Evolutionary conservation across 2,329 filamentous ascomycete genomes (phyloP), one percentile per base, ranked within the genome.

Genomic region (Cercospora sojina): DNA sequence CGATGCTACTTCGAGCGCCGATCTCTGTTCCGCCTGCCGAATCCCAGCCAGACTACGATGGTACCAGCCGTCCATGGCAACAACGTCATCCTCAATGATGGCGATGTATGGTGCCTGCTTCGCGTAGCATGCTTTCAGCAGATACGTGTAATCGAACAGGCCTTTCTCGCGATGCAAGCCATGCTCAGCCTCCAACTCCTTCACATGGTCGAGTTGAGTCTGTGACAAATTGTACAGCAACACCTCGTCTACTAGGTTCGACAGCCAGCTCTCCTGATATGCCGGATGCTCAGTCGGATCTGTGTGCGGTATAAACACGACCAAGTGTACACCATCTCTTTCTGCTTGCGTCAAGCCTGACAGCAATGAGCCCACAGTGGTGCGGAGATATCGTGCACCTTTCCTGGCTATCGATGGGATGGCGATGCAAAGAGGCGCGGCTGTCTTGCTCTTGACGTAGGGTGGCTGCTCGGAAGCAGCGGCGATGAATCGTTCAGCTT

Each of bases 61-160:
- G 68, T 80, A 82, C 82, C 83, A 84, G 12, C 82, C 82, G 59
- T 82, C 80, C 70, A 80, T 77, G 35, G 80, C 81, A 4, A 84
- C 63, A 3, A 80, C 76, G 68, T 84, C 82, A 67, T 84, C 82
- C 69, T 84, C 82, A 4, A 84, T 70, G 43, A 84, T 80, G 5
- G 77, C 73, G 41, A 80, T 76, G 67, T 82, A 82, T 2, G 77
- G 76, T 7, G 81, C 75, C 20, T 75, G 75, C 6, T 75, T 74
- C 29, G 73, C 72, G 25, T 76, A 67, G 70, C 82, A 83, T 10
- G 76, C 75, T 58, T 79, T 76, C 27, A 83, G 69, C 27, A 83
- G 68, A 53, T 80, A 80, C 8, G 71, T 75, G 67, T 83, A 83
- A 68, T 84, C 82, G 64, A 79, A 80, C 5, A 83, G 69, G 3